Evolutionary conservation across 2,329 filamentous ascomycete genomes (phyloP), one percentile per base, ranked within the genome.

Genomic region (Cytospora chrysosperma): DNA sequence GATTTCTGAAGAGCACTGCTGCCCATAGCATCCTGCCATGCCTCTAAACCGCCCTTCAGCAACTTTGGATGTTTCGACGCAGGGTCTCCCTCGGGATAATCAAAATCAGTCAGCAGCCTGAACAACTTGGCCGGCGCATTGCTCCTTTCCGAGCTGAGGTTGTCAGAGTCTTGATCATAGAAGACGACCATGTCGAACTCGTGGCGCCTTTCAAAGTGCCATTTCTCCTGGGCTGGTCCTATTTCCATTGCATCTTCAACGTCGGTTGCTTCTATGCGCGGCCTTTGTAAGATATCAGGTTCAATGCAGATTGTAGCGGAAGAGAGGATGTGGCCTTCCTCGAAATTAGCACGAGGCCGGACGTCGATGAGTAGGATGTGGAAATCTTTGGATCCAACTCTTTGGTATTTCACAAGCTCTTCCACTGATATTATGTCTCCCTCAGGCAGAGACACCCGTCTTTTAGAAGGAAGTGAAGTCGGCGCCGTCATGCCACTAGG

Each of bases 291-390:
- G 52, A 96, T 85, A 27, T 79, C 82, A 3, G 93, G 92, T 71
- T 99, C 95, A 65, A 99, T 85, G 74, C 95, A 99, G 52, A 99
- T 92, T 47, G 93, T 91, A 7, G 86, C 88, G 62, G 88, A 88
- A 7, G 90, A 88, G 79, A 90, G 90, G 67, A 99, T 93, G 73
- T 99, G 95, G 0, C 95, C 95, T 55, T 89, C 83, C 69, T 98
- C 92, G 72, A 91, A 99, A 10, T 90, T 85, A 59, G 90, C 86
- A 28, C 95, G 88, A 62, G 85, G 80, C 47, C 95, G 88, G 50
- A 97, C 87, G 74, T 99, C 95, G 68, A 99, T 92, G 27, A 98
- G 75, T 15, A 99, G 78, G 27, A 97, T 82, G 76, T 87, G 77
- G 77, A 92, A 65, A 72, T 83, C 68, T 71, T 76, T 71, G 17